Percentiles rank a stretch among this genome's conserved stretches.
phyloP scores from a whole-genome alignment of 306 rosid genomes.

The Fragaria iinumae region DNA sequence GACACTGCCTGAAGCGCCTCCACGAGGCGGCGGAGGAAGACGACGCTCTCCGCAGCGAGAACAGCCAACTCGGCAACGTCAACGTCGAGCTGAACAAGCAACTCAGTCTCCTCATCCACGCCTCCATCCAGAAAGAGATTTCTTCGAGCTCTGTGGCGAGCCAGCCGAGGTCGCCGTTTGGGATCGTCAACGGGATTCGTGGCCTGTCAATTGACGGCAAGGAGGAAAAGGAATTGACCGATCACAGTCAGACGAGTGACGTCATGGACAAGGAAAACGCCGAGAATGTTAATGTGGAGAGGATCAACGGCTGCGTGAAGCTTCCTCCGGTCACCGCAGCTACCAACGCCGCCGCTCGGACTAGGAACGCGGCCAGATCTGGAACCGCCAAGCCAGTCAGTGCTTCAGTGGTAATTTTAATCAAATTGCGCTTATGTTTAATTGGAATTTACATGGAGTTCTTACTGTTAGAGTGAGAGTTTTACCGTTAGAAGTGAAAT shows the following conservation, averaged over 20 bases:
- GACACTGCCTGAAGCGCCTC: not conserved
- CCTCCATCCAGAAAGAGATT: too few relatives aligned
- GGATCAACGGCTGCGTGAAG: constrained; percentile 13
- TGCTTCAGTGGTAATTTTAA: constrained; percentile 32
- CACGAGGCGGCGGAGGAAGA: too few relatives aligned
- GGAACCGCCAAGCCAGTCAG: constrained; percentile 45
- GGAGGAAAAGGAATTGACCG: not conserved
- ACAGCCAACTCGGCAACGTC: too few relatives aligned
- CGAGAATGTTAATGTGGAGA: constrained; percentile 24
- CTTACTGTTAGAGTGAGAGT: too few relatives aligned
- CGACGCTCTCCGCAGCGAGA: too few relatives aligned
- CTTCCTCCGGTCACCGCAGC: constrained; percentile 16
- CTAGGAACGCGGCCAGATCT: constrained; percentile 46
- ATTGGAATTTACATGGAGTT: not conserved
- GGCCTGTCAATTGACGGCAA: constrained; percentile 14
- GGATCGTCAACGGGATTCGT: constrained; percentile 17
- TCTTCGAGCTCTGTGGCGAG: too few relatives aligned
- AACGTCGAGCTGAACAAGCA: too few relatives aligned
- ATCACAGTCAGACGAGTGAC: constrained; percentile 38
- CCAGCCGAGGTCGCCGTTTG: constrained; percentile 11
- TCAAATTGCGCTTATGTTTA: not conserved
- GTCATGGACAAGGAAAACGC: constrained; percentile 45
- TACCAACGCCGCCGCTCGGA: constrained; percentile 44
- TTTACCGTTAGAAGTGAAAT: not conserved
- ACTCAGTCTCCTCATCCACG: too few relatives aligned